Evolutionary conservation across 1,139 yeast genomes (phyloP).

Genomic region (Neolecta irregularis): DNA sequence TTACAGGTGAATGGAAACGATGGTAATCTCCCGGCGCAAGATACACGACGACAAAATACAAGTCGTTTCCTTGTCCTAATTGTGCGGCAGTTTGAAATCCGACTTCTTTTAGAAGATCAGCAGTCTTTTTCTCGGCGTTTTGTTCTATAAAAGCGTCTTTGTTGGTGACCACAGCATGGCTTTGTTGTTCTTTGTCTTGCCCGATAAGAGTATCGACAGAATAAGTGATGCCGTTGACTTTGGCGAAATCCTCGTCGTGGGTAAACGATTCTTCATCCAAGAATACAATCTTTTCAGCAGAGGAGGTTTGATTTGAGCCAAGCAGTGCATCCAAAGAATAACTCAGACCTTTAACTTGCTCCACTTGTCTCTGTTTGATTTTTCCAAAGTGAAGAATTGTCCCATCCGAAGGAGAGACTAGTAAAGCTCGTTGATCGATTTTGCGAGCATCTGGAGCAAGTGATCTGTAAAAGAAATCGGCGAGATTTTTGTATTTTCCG

Average conservation of each 20-base stretch:
- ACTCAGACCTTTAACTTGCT: slow-evolving; percentile 93
- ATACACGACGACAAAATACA: slow-evolving; percentile 82
- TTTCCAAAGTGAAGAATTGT: slow-evolving; percentile 72
- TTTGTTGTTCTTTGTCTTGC: slow-evolving; percentile 23
- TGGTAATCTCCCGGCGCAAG: slow-evolving; percentile 98
- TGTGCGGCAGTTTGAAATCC: slow-evolving; percentile 6
- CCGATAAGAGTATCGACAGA: slow-evolving; percentile 58
- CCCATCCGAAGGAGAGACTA: slow-evolving; percentile 92
- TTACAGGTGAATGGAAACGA: slow-evolving; percentile 88
- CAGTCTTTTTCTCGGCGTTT: slow-evolving; percentile 6
- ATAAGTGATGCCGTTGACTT: slow-evolving; percentile 57
- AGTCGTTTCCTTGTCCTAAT: slow-evolving; percentile 34
- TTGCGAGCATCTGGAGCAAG: slow-evolving; percentile 73
- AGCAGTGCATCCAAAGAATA: slow-evolving; percentile 79
- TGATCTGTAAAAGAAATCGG: slow-evolving; percentile 81
- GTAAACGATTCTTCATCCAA: slow-evolving; percentile 1
- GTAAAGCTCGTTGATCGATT: slow-evolving; percentile 37
- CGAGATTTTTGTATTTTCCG: slow-evolving; percentile 55
- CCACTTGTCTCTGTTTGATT: slow-evolving; percentile 57
- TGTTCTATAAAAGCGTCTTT: slow-evolving; percentile 11
- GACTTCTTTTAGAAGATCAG: slow-evolving; percentile 8
- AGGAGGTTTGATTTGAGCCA: slow-evolving; percentile 35
- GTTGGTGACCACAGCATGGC: too few relatives aligned
- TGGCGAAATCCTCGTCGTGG: slow-evolving; percentile 68
- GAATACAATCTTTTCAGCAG: slow-evolving; percentile 15